Evolutionary conservation across 768 basidiomycete species (phyloP).

Genomic region (Boletus rubroflammeus): DNA sequence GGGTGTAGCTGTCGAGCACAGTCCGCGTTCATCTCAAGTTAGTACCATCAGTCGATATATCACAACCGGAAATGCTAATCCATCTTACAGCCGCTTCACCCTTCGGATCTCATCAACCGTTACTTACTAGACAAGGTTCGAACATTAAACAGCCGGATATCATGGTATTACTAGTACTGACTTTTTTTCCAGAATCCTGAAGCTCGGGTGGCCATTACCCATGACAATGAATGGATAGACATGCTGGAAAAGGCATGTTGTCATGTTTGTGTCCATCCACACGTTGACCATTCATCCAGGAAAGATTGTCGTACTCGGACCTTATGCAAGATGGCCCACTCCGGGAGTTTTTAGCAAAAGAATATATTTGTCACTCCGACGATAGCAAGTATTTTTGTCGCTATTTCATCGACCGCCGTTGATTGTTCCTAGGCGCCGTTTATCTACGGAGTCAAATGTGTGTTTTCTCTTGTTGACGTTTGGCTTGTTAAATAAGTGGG

Average conservation of each 20-base stretch:
- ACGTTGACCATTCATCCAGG: background rate
- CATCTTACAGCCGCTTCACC: constrained; percentile 1
- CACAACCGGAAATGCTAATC: background rate
- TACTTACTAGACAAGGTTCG: constrained; percentile 8
- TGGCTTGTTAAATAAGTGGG: background rate
- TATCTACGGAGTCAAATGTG: background rate
- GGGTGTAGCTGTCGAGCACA: background rate
- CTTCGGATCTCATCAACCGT: constrained; percentile 7
- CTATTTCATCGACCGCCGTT: background rate
- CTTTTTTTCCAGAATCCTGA: background rate
- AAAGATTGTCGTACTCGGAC: background rate
- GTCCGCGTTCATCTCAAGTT: constrained; percentile 1
- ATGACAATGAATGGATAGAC: constrained; percentile 9
- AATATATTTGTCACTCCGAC: background rate
- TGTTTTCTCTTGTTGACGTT: background rate
- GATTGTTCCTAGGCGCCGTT: constrained; percentile 1
- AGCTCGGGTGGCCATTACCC: constrained; percentile 5
- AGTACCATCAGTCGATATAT: background rate
- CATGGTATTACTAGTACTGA: background rate
- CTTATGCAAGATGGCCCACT: background rate
- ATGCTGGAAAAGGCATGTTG: constrained; percentile 1
- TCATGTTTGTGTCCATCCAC: background rate
- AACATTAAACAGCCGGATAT: too few species aligned
- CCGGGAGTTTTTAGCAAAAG: background rate
- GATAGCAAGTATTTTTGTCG: background rate